Base-by-base conservation (phyloP, 148 eudicot genomes). In the Dianthus caryophyllus region DNA sequence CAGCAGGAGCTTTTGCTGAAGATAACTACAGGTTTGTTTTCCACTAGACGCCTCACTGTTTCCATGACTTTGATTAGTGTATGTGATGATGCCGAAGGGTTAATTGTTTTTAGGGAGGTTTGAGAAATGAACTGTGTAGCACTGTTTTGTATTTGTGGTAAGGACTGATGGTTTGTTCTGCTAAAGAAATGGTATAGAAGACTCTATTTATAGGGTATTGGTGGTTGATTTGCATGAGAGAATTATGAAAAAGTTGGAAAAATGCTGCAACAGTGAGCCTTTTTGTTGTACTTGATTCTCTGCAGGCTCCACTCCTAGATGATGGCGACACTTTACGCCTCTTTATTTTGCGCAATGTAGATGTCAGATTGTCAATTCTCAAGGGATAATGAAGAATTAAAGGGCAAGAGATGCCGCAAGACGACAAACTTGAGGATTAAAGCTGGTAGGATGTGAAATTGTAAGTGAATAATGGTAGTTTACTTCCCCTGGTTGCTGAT, bases 1-100 rank as follows among this genome's bases (percentile, higher is more conserved):
- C 79, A 76, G 31, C 79, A 76, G 11, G 79, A 76, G 61, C 25
- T 76, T 44, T 76, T 76, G 75, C 79, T 76, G 71, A 76, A 76
- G 67, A 76, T 71, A 38, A 71, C 75, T 47, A 76, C 71, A 50
- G 79, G 75, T n/a, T 76, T 76, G 49, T 65, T 71, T 65, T 65
- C 62, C 63, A 76, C 79, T 24, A 76, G 62, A 50, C 79, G 61
- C 56, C 65, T 65, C 10, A 76, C 62, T 59, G 67, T 66, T 39
- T 76, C 79, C 79, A 76, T 76, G 39, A 50, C 21, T 56, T 36
- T 39, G 33, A 53, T 53, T 7, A 24, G 38, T 21, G 10, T 16
- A 7, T 22, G 66, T 2, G 18, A 36, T 38, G 59, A 56, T 56
- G 30, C 64, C 51, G 56, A 61, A 21, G 50, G 64, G 13, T 22